Conservation (phyloP, 495 filamentous ascomycete species). For the Pyronema omphalodes region DNA sequence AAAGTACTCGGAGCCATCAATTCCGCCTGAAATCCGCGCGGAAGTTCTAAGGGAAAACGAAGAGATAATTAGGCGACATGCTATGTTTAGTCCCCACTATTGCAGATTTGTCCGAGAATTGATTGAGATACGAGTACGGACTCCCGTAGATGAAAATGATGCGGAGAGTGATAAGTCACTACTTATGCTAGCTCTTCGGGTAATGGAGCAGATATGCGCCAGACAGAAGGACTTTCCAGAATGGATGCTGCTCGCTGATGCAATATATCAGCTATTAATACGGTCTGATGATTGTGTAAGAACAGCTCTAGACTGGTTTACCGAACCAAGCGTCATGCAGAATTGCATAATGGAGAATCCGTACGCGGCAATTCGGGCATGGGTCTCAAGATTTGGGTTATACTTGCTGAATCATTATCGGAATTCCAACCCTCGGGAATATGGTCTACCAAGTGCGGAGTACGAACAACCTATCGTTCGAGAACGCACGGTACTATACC, state of each 20-base stretch:
- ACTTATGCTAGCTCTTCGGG: constrained; percentile 42
- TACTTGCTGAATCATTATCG: constrained; percentile 33
- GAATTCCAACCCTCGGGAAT: constrained; percentile 20
- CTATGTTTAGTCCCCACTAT: constrained; percentile 60
- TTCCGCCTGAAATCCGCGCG: neutral
- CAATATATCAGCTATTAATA: constrained; percentile 35
- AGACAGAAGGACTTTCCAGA: constrained; percentile 50
- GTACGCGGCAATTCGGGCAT: constrained; percentile 40
- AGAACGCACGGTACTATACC: constrained; percentile 32
- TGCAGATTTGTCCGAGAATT: constrained; percentile 44
- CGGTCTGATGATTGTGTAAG: constrained; percentile 36
- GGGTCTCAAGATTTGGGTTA: constrained; percentile 37
- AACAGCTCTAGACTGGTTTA: constrained; percentile 46
- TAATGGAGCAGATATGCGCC: constrained; percentile 61
- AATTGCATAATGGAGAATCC: constrained; percentile 50
- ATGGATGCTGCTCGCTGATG: constrained; percentile 38
- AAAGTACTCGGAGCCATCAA: neutral
- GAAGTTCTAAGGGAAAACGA: constrained; percentile 53
- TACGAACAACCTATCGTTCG: constrained; percentile 22
- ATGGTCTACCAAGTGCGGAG: constrained; percentile 28
- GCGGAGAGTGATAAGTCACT: neutral
- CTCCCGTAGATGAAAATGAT: neutral
- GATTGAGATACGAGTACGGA: constrained; percentile 25
- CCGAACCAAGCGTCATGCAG: constrained; percentile 35
- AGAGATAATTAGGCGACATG: constrained; percentile 53